A percentile compares a stretch with the other conserved stretches of the same genome.
Evolutionary conservation across 164 flowering plant genomes (phyloP).

Genomic region (Aristolochia contorta): DNA sequence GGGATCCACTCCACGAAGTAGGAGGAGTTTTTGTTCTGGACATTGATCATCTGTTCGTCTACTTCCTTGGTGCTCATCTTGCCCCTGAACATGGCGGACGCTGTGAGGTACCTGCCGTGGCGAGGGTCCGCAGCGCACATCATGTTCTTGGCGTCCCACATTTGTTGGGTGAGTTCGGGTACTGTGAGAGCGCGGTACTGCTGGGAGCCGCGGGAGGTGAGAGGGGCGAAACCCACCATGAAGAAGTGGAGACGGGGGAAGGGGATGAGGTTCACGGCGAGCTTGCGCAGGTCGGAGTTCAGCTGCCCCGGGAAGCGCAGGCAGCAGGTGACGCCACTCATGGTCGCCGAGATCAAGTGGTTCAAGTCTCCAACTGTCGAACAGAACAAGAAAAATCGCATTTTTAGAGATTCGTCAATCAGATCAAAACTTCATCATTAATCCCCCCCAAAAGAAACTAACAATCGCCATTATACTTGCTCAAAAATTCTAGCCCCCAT

Average conservation of each 20-base stretch:
- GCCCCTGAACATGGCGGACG: constrained; percentile 45
- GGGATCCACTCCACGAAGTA: constrained; percentile 87
- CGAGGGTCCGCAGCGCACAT: constrained; percentile 18
- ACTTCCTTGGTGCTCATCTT: constrained; percentile 88
- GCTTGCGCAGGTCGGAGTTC: constrained; percentile 4
- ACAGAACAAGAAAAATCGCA: too few species aligned
- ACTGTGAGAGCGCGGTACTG: constrained; percentile 66
- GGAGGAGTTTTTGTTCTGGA: constrained; percentile 83
- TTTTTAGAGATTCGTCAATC: too few species aligned
- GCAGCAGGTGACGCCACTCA: constrained; percentile 6
- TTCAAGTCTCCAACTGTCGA: constrained; percentile 2
- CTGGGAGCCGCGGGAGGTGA: constrained; percentile 81
- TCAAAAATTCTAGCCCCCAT: too few species aligned
- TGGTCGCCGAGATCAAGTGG: constrained; percentile 6
- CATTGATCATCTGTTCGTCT: constrained; percentile 79
- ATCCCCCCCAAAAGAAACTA: too few species aligned
- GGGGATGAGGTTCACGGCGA: constrained; percentile 3
- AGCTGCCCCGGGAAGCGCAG: constrained; percentile 6
- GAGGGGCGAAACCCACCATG: constrained; percentile 4
- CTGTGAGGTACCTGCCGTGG: constrained; percentile 6
- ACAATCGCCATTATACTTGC: too few species aligned
- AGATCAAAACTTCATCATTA: too few species aligned
- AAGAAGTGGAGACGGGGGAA: constrained; percentile 4
- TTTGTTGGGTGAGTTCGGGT: constrained; percentile 17
- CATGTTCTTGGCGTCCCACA: constrained; percentile 19